phyloP scores from a whole-genome alignment of 352 stramenopile genomes.

The Phytophthora pini region DNA sequence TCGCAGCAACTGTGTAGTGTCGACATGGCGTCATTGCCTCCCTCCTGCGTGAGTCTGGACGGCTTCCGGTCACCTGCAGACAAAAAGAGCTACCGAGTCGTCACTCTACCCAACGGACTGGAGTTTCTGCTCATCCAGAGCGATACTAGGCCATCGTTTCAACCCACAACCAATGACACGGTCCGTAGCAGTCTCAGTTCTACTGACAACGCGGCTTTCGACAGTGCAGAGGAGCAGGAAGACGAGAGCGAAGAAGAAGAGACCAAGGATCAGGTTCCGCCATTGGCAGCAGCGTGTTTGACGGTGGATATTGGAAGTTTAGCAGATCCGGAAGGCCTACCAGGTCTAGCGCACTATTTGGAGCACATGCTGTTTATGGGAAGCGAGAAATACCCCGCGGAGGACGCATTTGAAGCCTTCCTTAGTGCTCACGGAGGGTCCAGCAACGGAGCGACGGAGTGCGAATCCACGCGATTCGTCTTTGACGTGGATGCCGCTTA shows the following conservation, averaged over 20 bases:
- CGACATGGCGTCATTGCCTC: conserved; percentile 4
- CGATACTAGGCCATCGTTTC: conserved; percentile 8
- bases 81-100: conserved; percentile 74
- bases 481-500: conserved; percentile 83
- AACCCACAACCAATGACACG: neutral
- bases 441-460: conserved; percentile 93
- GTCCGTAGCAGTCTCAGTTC: conserved; percentile 10
- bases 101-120: conserved; percentile 72
- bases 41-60: conserved; percentile 43
- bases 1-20: neutral
- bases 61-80: conserved; percentile 63
- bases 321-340: conserved; percentile 58
- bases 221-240: conserved; percentile 25
- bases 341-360: conserved; percentile 83
- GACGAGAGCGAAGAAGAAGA: conserved; percentile 7
- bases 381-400: conserved; percentile 89
- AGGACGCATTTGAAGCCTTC: conserved; percentile 93
- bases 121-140: conserved; percentile 72
- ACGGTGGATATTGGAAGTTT: conserved; percentile 68
- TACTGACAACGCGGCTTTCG: conserved; percentile 22
- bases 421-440: conserved; percentile 87
- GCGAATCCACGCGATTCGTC: conserved; percentile 90
- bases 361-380: conserved; percentile 96
- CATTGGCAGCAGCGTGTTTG: conserved; percentile 59
- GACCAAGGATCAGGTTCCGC: conserved; percentile 12